A percentile compares a stretch with the other conserved stretches of the same genome.
Evolutionary conservation across 2,329 filamentous ascomycete genomes (phyloP).

Genomic region (Plectosphaerella plurivora): DNA sequence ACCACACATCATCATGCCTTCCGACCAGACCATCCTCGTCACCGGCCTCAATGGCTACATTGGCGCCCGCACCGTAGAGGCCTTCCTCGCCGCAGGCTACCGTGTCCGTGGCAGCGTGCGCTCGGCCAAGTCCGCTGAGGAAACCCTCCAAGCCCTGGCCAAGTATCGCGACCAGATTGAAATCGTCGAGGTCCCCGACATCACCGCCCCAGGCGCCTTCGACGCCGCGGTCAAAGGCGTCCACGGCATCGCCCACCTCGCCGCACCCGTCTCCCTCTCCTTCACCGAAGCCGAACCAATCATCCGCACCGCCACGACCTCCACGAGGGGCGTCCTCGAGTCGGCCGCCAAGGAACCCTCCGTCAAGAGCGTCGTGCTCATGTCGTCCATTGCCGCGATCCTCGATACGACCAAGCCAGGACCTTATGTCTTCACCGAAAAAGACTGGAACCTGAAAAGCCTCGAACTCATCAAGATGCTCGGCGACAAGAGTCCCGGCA

Average conservation of each 20-base stretch:
- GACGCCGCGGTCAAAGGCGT: slow-evolving; percentile 43
- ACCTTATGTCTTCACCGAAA: slow-evolving; percentile 9
- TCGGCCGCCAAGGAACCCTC: slow-evolving; percentile 5
- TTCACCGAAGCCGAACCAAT: background rate
- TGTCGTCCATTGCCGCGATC: slow-evolving; percentile 44
- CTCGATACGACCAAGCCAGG: slow-evolving; percentile 24
- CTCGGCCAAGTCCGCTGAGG: slow-evolving; percentile 10
- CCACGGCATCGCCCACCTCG: slow-evolving; percentile 41
- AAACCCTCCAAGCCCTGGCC: slow-evolving; percentile 9
- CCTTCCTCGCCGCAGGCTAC: slow-evolving; percentile 23
- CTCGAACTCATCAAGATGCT: background rate
- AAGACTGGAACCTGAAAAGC: background rate
- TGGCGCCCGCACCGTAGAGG: slow-evolving; percentile 19
- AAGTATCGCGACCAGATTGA: slow-evolving; percentile 13
- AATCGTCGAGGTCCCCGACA: slow-evolving; percentile 26
- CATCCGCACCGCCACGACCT: background rate
- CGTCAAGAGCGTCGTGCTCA: slow-evolving; percentile 41
- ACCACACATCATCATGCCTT: background rate
- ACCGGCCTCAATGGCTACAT: slow-evolving; percentile 30
- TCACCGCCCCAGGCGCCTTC: slow-evolving; percentile 23
- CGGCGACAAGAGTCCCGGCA: slow-evolving; percentile 8
- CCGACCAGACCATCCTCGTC: slow-evolving; percentile 17
- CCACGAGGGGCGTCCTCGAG: slow-evolving; percentile 1
- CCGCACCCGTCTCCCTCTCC: slow-evolving; percentile 23
- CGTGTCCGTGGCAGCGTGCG: slow-evolving; percentile 24